These are phyloP conservation scores for Clonostachys sp. DNA, from an alignment of 2,329 filamentous ascomycete species.

Conservation along the genomic window DNA sequence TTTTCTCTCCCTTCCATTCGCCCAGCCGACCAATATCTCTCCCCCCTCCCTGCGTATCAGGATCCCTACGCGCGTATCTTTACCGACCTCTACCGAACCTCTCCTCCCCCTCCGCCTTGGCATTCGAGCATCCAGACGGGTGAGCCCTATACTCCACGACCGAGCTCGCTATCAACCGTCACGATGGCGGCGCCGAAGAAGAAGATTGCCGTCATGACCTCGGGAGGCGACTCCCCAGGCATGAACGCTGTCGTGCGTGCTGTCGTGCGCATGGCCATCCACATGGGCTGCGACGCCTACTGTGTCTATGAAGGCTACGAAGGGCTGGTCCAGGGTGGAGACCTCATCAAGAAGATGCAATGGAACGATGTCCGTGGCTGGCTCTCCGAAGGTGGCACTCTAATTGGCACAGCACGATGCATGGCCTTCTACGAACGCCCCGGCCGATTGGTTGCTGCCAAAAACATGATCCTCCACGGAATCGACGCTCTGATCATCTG, in stretches of 20 bases:
- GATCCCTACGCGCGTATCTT: neutral
- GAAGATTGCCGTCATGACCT: slow-evolving; percentile 88
- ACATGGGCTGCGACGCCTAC: slow-evolving; percentile 75
- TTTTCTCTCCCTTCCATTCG: no score
- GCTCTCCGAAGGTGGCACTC: slow-evolving; percentile 87
- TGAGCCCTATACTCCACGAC: no score
- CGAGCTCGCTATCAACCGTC: neutral
- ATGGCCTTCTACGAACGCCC: slow-evolving; percentile 86
- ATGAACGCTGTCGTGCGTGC: slow-evolving; percentile 92
- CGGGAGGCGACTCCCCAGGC: slow-evolving; percentile 87
- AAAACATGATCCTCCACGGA: slow-evolving; percentile 88
- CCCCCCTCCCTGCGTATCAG: neutral
- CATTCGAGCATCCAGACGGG: slow-evolving; percentile 1
- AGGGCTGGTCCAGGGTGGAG: slow-evolving; percentile 82
- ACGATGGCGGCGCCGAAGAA: slow-evolving; percentile 45
- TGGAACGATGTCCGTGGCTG: slow-evolving; percentile 96
- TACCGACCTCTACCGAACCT: no score
- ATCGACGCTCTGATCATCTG: slow-evolving; percentile 97
- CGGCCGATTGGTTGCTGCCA: slow-evolving; percentile 79
- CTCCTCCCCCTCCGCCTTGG: neutral
- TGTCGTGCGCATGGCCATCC: slow-evolving; percentile 86
- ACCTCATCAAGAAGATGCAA: slow-evolving; percentile 80
- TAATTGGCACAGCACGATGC: slow-evolving; percentile 93
- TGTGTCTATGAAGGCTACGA: slow-evolving; percentile 94
- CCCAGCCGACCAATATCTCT: no score